phyloP scores from a whole-genome alignment of 306 rosid species.

The Begonia fuchsioides region DNA sequence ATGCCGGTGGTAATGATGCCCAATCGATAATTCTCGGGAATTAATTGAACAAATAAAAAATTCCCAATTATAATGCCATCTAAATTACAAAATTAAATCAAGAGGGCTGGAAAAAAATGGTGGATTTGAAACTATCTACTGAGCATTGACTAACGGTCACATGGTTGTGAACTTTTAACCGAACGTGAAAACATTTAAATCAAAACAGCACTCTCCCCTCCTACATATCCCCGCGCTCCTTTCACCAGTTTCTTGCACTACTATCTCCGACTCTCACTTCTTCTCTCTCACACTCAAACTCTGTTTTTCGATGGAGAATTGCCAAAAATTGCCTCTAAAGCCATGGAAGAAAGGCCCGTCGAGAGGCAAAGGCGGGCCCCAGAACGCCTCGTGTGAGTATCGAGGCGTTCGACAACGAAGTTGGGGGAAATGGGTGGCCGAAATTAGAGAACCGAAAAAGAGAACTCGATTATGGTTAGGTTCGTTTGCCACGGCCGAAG shows the following conservation, averaged over 20 bases:
- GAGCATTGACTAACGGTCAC: conserved; percentile 45
- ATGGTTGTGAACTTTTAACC: conserved; percentile 21
- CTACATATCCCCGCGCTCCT: conserved; percentile 69
- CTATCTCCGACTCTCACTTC: conserved; percentile 14
- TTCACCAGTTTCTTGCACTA: conserved; percentile 16
- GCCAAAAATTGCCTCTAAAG: conserved; percentile 56
- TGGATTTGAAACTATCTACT: too few species aligned
- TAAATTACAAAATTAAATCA: too few species aligned
- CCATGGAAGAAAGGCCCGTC: conserved; percentile 99
- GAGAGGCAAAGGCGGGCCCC: conserved; percentile 94
- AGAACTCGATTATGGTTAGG: conserved; percentile 94
- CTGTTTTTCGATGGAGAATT: conserved; percentile 44
- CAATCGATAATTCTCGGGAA: too few species aligned
- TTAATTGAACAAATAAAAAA: too few species aligned
- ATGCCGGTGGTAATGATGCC: too few species aligned
- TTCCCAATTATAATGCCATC: too few species aligned
- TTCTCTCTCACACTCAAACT: conserved; percentile 7
- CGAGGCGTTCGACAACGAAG: conserved; percentile 92
- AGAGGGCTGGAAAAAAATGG: too few species aligned
- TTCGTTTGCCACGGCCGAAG: conserved; percentile 88
- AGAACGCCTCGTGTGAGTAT: conserved; percentile 70
- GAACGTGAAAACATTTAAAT: conserved; percentile 88
- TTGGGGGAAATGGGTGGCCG: conserved; percentile 99
- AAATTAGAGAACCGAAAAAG: conserved; percentile 92
- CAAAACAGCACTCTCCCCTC: conserved; percentile 35